Conservation (phyloP, 306 rosid species). For the Prunus fruticosa region DNA sequence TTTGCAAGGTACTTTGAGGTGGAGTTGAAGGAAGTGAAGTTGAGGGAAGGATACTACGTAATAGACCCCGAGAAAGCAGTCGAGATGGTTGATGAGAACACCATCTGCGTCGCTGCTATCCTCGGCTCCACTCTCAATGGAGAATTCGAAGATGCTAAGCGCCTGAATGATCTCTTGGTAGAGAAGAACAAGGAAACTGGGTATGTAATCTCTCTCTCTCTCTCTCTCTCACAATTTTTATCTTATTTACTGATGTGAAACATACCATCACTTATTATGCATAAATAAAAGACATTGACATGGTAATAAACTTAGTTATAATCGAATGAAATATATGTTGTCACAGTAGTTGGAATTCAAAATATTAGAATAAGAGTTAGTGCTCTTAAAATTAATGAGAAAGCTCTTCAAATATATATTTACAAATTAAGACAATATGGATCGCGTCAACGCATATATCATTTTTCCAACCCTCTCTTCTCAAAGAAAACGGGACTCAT, state of each 20-base stretch:
- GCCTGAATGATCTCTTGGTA: conserved; percentile 60
- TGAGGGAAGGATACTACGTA: conserved; percentile 66
- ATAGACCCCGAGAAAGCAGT: conserved; percentile 86
- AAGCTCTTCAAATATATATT: no score
- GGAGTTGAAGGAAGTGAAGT: conserved; percentile 83
- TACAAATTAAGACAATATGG: no score
- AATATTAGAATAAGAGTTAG: no score
- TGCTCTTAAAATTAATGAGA: no score
- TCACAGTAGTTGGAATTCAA: no score
- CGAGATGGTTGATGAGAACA: conserved; percentile 90
- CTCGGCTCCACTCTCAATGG: conserved; percentile 93
- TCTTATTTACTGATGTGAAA: background rate
- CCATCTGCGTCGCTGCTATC: conserved; percentile 93
- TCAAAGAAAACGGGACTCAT: no score
- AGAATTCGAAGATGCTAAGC: conserved; percentile 91
- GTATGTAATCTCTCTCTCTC: conserved; percentile 27
- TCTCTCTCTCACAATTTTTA: background rate
- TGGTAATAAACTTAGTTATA: no score
- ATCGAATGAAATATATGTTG: no score
- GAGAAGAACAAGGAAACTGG: conserved; percentile 79
- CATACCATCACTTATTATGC: background rate
- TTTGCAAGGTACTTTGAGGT: conserved; percentile 97
- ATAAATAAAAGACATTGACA: no score
- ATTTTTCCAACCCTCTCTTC: no score
- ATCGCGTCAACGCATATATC: no score